Conservation (phyloP, 169 alveolate genomes). For the Plasmodium billcollinsi region DNA sequence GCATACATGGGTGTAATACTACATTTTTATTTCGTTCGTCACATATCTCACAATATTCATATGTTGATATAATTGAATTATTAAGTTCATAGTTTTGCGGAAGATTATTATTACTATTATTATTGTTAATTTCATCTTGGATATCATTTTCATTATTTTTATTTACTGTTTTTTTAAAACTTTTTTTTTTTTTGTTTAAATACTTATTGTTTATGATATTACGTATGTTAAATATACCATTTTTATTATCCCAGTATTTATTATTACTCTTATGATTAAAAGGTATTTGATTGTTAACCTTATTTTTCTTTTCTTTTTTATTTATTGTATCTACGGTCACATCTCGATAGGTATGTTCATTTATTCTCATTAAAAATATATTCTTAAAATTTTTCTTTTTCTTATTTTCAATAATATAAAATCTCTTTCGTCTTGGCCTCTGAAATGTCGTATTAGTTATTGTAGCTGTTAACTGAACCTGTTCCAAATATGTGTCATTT, state of each 20-base stretch:
- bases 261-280: background rate
- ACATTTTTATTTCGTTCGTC: conserved; percentile 73
- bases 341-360: conserved; percentile 69
- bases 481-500: conserved; percentile 72
- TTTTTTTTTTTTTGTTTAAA: conserved; percentile 9
- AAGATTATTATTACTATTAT: background rate
- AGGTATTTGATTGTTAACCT: background rate
- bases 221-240: conserved; percentile 24
- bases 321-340: background rate
- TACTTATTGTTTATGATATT: conserved; percentile 35
- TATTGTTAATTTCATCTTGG: background rate
- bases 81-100: background rate
- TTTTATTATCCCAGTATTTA: conserved; percentile 10
- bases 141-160: conserved; percentile 4
- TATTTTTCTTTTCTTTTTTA: conserved; percentile 7
- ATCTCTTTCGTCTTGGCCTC: conserved; percentile 22
- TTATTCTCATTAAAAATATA: conserved; percentile 24
- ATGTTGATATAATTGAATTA: background rate
- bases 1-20: conserved; percentile 76
- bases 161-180: background rate
- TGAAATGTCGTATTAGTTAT: background rate
- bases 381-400: conserved; percentile 42
- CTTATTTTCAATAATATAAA: conserved; percentile 66
- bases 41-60: conserved; percentile 75
- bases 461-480: conserved; percentile 7